phyloP scores from a whole-genome alignment of 148 eudicot genomes.

The Mesembryanthemum crystallinum region DNA sequence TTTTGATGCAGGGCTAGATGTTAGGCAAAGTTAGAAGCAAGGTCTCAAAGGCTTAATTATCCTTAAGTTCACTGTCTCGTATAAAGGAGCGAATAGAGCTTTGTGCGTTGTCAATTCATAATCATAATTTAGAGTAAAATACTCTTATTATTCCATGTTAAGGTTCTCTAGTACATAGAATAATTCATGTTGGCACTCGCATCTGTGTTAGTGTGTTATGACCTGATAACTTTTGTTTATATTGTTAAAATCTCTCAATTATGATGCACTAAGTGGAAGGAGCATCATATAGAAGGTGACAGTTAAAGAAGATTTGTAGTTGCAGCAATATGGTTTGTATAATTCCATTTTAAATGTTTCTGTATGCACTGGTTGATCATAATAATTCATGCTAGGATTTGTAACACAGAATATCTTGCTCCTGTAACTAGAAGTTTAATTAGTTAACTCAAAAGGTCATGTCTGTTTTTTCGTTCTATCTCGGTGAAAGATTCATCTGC shows the following conservation, averaged over 20 bases:
- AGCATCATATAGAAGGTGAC: slow-evolving; percentile 18
- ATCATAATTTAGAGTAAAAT: not conserved
- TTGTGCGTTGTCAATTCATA: slow-evolving; percentile 5
- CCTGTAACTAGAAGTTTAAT: too few species aligned
- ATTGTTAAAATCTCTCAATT: not conserved
- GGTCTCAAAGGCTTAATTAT: not conserved
- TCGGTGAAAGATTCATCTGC: too few species aligned
- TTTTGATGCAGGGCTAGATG: not conserved
- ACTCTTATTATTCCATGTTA: not conserved
- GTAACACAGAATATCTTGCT: not conserved
- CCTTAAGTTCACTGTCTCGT: not conserved
- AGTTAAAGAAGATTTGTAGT: slow-evolving; percentile 9
- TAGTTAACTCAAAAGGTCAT: too few species aligned
- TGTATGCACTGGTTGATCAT: not conserved
- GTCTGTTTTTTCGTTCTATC: too few species aligned
- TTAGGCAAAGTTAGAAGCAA: not conserved
- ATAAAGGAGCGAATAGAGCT: slow-evolving; percentile 4
- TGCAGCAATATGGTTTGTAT: not conserved
- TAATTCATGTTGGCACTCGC: slow-evolving; percentile 2
- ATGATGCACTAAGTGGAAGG: slow-evolving; percentile 16
- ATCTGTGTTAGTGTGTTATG: slow-evolving; percentile 6
- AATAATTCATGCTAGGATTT: not conserved
- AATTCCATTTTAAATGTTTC: not conserved
- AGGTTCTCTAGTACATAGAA: not conserved
- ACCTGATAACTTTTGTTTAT: slow-evolving; percentile 8